A percentile compares a stretch with the other conserved stretches of the same genome.
These are phyloP conservation scores for Calonectria fujianensis DNA, from an alignment of 2,329 filamentous ascomycete species.

Conservation along the genomic window DNA sequence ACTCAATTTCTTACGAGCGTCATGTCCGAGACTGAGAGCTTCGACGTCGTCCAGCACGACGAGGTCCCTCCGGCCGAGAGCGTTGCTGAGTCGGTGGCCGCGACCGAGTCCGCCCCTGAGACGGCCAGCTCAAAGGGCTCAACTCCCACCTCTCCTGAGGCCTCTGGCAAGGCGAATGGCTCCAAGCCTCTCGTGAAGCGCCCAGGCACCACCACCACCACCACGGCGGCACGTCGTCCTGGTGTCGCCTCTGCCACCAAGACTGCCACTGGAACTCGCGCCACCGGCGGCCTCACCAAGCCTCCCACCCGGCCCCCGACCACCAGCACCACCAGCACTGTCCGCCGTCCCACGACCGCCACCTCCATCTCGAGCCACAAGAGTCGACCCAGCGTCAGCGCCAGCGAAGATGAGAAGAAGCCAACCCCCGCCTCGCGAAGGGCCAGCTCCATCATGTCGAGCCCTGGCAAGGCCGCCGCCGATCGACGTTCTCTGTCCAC, in stretches of 20 bases:
- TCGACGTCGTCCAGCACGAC: slow-evolving; percentile 67
- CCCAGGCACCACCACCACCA: slow-evolving; percentile 57
- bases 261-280: slow-evolving; percentile 59
- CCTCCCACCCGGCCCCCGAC: slow-evolving; percentile 69
- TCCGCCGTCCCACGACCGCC: slow-evolving; percentile 59
- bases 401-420: slow-evolving; percentile 71
- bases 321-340: slow-evolving; percentile 57
- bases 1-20: slow-evolving; percentile 43
- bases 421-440: slow-evolving; percentile 64
- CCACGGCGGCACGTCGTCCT: slow-evolving; percentile 60
- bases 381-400: slow-evolving; percentile 68
- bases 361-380: slow-evolving; percentile 65
- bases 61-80: slow-evolving; percentile 60
- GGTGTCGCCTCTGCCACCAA: slow-evolving; percentile 55
- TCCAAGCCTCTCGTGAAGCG: slow-evolving; percentile 61
- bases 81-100: slow-evolving; percentile 50
- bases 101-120: slow-evolving; percentile 51
- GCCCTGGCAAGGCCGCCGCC: slow-evolving; percentile 58
- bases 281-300: slow-evolving; percentile 66
- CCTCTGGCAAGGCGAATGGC: slow-evolving; percentile 58
- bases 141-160: slow-evolving; percentile 58
- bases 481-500: slow-evolving; percentile 62
- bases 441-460: slow-evolving; percentile 66
- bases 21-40: slow-evolving; percentile 70
- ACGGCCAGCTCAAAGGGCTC: slow-evolving; percentile 54